Conservation (phyloP, 768 basidiomycete genomes). For the Suillus subaureus region DNA sequence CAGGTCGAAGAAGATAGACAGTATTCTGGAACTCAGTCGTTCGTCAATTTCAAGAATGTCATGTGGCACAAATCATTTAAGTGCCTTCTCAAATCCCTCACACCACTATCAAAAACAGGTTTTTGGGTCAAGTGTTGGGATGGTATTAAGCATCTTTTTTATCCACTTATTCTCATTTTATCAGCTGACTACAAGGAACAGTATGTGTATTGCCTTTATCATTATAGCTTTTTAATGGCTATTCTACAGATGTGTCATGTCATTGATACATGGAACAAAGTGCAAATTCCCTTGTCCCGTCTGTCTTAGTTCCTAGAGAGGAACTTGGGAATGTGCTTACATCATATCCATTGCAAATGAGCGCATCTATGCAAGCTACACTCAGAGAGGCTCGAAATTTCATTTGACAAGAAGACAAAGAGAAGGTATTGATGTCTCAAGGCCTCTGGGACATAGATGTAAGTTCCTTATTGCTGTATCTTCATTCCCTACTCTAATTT, state of each 20-base stretch:
- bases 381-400: no score
- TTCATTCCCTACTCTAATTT: no score
- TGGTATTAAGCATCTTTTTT: conserved; percentile 28
- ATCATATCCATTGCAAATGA: conserved; percentile 11
- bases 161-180: conserved; percentile 34
- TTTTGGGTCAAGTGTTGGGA: conserved; percentile 33
- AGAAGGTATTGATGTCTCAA: no score
- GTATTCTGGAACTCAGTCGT: no score
- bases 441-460: no score
- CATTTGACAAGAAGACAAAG: no score
- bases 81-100: conserved; percentile 8
- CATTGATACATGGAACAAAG: conserved; percentile 32
- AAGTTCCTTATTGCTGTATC: no score
- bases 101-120: conserved; percentile 5
- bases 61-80: conserved; percentile 16
- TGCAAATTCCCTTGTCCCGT: conserved; percentile 37
- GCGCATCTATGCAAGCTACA: conserved; percentile 20
- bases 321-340: not conserved
- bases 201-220: conserved; percentile 27
- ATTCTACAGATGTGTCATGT: conserved; percentile 34
- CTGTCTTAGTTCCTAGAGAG: conserved; percentile 34
- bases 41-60: no score
- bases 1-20: conserved; percentile 13
- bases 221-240: not conserved
- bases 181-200: no score